Conservation (phyloP, 2,329 filamentous ascomycete species). For the Colletotrichum coccodes region DNA sequence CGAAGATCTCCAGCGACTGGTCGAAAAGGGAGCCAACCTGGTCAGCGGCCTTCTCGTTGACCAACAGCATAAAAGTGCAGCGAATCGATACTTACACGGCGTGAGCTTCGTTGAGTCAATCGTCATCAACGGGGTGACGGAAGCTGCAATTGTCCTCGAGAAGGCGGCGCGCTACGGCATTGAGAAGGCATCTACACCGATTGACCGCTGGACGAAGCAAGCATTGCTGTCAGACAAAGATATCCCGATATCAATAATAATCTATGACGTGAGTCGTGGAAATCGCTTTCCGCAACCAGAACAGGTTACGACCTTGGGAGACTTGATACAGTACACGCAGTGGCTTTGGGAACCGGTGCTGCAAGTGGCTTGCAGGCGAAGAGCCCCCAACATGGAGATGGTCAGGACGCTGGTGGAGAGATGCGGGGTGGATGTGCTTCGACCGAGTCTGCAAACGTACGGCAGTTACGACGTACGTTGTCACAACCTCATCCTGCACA, state of each 20-base stretch:
- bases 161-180: background rate
- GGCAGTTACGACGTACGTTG: no score
- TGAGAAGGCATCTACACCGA: background rate
- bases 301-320: background rate
- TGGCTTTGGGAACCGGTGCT: background rate
- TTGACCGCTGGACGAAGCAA: background rate
- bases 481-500: background rate
- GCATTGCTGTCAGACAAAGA: background rate
- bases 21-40: no score
- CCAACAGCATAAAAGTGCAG: no score
- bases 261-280: background rate
- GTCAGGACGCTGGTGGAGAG: no score
- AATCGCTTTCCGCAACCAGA: background rate
- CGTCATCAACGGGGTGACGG: no score
- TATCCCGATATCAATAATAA: no score
- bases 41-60: no score
- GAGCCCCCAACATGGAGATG: background rate
- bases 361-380: background rate
- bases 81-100: no score
- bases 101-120: no score
- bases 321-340: background rate
- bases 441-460: no score
- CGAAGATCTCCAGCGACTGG: no score
- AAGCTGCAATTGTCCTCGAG: background rate
- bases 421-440: no score